These are phyloP conservation scores for Pulveroboletus sp. DNA, from an alignment of 1,284 basidiomycete genomes.

Conservation along the genomic window DNA sequence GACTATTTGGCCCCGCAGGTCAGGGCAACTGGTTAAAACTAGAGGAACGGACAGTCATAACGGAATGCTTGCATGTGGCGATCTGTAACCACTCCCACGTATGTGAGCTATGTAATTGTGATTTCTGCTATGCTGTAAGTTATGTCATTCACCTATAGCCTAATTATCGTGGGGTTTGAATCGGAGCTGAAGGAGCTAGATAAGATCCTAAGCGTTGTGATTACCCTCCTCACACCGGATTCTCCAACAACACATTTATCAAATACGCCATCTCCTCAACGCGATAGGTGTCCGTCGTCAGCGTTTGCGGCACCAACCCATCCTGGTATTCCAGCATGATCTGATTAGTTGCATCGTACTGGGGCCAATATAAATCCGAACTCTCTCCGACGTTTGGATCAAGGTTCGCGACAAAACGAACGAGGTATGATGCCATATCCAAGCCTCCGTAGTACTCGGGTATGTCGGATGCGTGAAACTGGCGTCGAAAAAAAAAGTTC, in stretches of 20 bases:
- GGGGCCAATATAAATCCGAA: constrained; percentile 47
- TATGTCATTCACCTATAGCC: too few species aligned
- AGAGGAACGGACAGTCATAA: too few species aligned
- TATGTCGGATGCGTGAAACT: constrained; percentile 45
- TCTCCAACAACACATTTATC: constrained; percentile 39
- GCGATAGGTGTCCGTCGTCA: constrained; percentile 48
- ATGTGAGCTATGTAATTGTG: too few species aligned
- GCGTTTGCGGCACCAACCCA: constrained; percentile 36
- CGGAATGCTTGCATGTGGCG: too few species aligned
- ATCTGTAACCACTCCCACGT: too few species aligned
- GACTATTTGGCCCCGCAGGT: too few species aligned
- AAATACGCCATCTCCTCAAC: constrained; percentile 43
- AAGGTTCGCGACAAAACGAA: constrained; percentile 45
- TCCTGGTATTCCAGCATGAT: constrained; percentile 52
- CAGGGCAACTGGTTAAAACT: too few species aligned
- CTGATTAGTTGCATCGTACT: constrained; percentile 41
- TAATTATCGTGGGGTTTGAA: too few species aligned
- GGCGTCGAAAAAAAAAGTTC: background rate
- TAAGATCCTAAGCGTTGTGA: too few species aligned
- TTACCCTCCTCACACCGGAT: constrained; percentile 33
- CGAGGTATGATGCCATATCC: constrained; percentile 44
- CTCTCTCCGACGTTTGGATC: constrained; percentile 49
- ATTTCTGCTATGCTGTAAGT: too few species aligned
- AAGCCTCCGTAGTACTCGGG: constrained; percentile 40
- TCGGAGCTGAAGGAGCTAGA: too few species aligned